Conservation (phyloP, 257 asterid genomes). For the Solanum lignicaule region DNA sequence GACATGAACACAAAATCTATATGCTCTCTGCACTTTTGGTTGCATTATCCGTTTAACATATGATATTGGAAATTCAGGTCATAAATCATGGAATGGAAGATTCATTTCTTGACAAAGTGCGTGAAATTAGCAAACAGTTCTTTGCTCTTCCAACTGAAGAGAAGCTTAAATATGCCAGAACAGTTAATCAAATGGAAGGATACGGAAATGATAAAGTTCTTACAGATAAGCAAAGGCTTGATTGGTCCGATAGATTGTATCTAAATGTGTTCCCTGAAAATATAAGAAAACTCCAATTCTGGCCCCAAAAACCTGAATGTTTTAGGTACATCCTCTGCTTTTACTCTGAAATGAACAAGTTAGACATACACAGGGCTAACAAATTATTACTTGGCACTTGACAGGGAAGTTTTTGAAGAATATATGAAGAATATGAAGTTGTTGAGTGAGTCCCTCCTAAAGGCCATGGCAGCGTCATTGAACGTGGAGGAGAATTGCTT, state of each 20-base stretch:
- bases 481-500: slow-evolving; percentile 9
- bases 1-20: background rate
- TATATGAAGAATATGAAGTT: too few relatives aligned
- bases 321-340: too few relatives aligned
- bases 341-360: too few relatives aligned
- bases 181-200: slow-evolving; percentile 76
- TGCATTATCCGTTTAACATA: background rate
- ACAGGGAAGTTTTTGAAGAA: slow-evolving; percentile 28
- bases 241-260: too few relatives aligned
- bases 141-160: slow-evolving; percentile 80
- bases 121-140: slow-evolving; percentile 53
- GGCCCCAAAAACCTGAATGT: too few relatives aligned
- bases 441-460: slow-evolving; percentile 18
- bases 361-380: too few relatives aligned
- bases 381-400: too few relatives aligned
- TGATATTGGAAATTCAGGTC: slow-evolving; percentile 25
- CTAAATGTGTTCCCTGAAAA: too few relatives aligned
- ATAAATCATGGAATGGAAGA: slow-evolving; percentile 69
- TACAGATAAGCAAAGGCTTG: slow-evolving; percentile 54
- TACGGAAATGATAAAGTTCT: slow-evolving; percentile 88
- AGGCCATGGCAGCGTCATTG: slow-evolving; percentile 21
- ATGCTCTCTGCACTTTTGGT: background rate
- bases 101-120: slow-evolving; percentile 52
- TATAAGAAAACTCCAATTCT: too few relatives aligned
- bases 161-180: slow-evolving; percentile 79